Conservation (phyloP, 805 yeast genomes). For the Myxozyma sirexii region DNA sequence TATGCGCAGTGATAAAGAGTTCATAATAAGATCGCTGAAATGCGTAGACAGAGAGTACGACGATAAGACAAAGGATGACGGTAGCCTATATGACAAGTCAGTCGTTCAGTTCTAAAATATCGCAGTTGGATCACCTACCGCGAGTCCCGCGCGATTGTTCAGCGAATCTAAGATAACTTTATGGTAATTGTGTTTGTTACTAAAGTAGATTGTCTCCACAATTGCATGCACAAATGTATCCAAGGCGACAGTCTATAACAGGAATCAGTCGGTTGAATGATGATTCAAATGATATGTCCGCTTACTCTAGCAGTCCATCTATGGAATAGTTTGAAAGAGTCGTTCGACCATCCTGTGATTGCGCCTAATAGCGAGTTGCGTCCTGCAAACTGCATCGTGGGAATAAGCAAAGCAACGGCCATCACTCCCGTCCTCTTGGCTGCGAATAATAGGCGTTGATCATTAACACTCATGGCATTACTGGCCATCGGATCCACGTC, state of each 20-base stretch:
- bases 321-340: constrained; percentile 65
- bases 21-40: constrained; percentile 62
- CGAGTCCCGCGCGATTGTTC: constrained; percentile 43
- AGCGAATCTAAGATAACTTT: neutral
- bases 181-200: neutral
- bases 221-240: constrained; percentile 60
- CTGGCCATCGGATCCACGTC: constrained; percentile 9
- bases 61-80: constrained; percentile 46
- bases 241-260: constrained; percentile 31
- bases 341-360: constrained; percentile 63
- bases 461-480: neutral
- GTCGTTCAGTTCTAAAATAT: neutral
- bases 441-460: constrained; percentile 1
- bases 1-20: constrained; percentile 58
- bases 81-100: constrained; percentile 42
- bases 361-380: constrained; percentile 70
- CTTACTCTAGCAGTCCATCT: constrained; percentile 61
- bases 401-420: constrained; percentile 48
- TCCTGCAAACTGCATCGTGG: constrained; percentile 65
- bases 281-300: constrained; percentile 22
- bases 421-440: constrained; percentile 38
- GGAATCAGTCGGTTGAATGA: neutral
- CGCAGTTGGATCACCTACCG: constrained; percentile 29
- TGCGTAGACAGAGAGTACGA: constrained; percentile 54
- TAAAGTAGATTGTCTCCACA: constrained; percentile 51